A percentile compares a stretch with the other conserved stretches of the same genome.
These are phyloP conservation scores for Tuber umbilicatum DNA, from an alignment of 495 filamentous ascomycete genomes.

Conservation along the genomic window DNA sequence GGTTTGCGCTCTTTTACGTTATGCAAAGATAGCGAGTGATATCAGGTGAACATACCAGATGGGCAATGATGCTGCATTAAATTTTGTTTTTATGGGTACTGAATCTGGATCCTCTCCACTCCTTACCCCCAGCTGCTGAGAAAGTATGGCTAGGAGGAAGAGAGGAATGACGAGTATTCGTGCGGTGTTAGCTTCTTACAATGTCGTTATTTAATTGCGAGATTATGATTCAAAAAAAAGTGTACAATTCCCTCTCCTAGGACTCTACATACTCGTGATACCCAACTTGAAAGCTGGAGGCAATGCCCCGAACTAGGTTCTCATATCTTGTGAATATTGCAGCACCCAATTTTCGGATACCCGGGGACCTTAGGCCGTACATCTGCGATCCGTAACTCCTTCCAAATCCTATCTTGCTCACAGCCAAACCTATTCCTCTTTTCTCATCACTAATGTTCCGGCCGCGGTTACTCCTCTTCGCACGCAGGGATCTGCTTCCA, in stretches of 20 bases:
- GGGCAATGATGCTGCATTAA: neutral
- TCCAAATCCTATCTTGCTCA: too few species aligned
- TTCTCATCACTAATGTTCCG: too few species aligned
- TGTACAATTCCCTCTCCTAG: neutral
- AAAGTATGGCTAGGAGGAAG: neutral
- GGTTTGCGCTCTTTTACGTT: neutral
- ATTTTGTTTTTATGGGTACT: neutral
- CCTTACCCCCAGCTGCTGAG: neutral
- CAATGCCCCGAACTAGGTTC: neutral
- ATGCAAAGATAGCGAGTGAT: neutral
- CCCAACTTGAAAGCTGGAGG: too few species aligned
- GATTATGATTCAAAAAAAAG: neutral
- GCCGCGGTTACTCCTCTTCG: too few species aligned
- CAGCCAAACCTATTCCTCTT: too few species aligned
- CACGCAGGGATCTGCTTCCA: too few species aligned
- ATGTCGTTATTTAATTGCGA: neutral
- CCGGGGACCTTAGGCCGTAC: too few species aligned
- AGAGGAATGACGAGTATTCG: neutral
- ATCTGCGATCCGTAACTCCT: too few species aligned
- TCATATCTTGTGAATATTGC: neutral
- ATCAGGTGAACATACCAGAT: neutral
- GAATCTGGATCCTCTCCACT: neutral
- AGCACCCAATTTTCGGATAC: neutral
- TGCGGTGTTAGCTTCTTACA: neutral
- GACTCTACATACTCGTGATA: neutral